These are phyloP conservation scores for Endocarpon pusillum DNA, from an alignment of 495 filamentous ascomycete genomes.

Conservation along the genomic window DNA sequence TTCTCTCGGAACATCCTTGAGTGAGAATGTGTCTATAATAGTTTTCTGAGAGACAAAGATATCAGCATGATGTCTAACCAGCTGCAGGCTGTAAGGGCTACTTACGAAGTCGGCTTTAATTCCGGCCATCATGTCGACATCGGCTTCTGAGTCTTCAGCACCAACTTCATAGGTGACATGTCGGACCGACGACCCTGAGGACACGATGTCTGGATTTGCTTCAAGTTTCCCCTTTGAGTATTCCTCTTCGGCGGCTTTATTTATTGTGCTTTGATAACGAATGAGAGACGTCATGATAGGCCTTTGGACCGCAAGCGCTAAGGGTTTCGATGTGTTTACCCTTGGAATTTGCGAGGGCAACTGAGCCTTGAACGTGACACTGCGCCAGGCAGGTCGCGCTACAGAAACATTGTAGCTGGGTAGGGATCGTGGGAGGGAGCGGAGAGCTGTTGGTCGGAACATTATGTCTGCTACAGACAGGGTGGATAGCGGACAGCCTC, in stretches of 20 bases:
- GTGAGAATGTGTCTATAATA: constrained; percentile 75
- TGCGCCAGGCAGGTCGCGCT: constrained; percentile 21
- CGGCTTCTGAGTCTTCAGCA: constrained; percentile 17
- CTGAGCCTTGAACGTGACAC: constrained; percentile 28
- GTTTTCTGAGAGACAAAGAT: constrained; percentile 37
- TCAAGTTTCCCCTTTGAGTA: constrained; percentile 32
- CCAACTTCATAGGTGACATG: constrained; percentile 32
- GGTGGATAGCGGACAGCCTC: too few relatives aligned
- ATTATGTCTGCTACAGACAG: too few relatives aligned
- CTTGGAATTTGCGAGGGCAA: constrained; percentile 31
- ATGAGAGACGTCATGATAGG: constrained; percentile 35
- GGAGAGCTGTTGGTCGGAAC: constrained; percentile 29
- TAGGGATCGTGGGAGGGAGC: constrained; percentile 29
- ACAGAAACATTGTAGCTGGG: constrained; percentile 32
- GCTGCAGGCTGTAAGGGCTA: constrained; percentile 4
- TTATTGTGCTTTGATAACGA: constrained; percentile 22
- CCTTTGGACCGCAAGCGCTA: constrained; percentile 29
- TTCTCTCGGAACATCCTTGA: constrained; percentile 61
- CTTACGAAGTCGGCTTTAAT: constrained; percentile 62
- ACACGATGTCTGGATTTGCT: constrained; percentile 38
- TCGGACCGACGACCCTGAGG: constrained; percentile 36
- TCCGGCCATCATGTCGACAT: constrained; percentile 48
- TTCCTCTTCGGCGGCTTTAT: constrained; percentile 35
- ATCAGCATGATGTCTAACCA: constrained; percentile 2
- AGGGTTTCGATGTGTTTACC: constrained; percentile 4